Evolutionary conservation across 805 yeast species (phyloP).

Genomic region (Danielia oregonensis): DNA sequence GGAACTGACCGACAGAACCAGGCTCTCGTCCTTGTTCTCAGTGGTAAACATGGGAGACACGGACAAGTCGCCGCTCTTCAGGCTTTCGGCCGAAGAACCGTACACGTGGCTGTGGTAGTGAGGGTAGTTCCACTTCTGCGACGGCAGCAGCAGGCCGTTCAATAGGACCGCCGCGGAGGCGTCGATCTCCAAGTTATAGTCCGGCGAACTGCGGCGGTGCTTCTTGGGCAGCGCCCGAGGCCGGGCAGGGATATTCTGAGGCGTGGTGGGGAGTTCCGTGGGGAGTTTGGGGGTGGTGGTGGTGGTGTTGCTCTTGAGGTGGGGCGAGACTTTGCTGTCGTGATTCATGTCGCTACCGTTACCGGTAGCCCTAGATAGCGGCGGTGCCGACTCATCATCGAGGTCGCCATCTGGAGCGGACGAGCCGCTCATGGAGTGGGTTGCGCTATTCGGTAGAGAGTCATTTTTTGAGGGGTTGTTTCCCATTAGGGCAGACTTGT

Average conservation of each 20-base stretch:
- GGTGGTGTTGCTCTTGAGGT: conserved; percentile 2
- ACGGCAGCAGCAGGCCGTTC: conserved; percentile 2
- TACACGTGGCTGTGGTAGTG: conserved; percentile 10
- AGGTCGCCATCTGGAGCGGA: conserved; percentile 31
- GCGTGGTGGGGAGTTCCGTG: conserved; percentile 4
- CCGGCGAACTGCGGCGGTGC: too few relatives aligned
- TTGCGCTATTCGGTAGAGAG: conserved; percentile 42
- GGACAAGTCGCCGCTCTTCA: conserved; percentile 28
- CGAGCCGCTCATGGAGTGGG: conserved; percentile 18
- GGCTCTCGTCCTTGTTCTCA: conserved; percentile 31
- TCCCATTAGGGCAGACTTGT: conserved; percentile 44
- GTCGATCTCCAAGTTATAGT: conserved; percentile 40
- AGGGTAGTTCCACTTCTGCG: neutral
- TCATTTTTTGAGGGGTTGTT: conserved; percentile 61
- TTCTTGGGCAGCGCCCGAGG: conserved; percentile 2
- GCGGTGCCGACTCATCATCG: conserved; percentile 40
- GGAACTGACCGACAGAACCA: conserved; percentile 36
- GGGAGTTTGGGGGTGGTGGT: conserved; percentile 3
- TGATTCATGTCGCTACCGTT: conserved; percentile 14
- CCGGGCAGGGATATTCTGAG: conserved; percentile 11
- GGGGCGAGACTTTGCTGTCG: conserved; percentile 1
- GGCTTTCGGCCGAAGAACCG: conserved; percentile 42
- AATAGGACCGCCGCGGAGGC: conserved; percentile 44
- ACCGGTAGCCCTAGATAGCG: conserved; percentile 37
- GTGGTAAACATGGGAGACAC: conserved; percentile 36